These are phyloP conservation scores for Neolentinus lepideus DNA, from an alignment of 1,284 basidiomycete genomes.

Conservation along the genomic window DNA sequence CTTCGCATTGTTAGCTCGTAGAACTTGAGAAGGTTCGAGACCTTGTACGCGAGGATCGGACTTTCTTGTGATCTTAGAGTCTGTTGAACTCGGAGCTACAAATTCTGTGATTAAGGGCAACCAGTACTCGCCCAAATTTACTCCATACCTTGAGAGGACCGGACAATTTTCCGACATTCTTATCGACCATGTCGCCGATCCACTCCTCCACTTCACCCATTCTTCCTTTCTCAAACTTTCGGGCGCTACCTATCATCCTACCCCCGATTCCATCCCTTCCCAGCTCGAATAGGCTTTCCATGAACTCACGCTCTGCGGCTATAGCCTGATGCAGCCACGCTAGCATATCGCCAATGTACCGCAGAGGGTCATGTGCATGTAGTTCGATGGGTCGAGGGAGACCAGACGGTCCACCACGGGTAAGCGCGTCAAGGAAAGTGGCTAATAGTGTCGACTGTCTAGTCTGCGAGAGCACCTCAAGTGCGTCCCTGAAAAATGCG, in stretches of 20 bases:
- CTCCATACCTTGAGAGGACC: slow-evolving; percentile 71
- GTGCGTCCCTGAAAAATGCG: slow-evolving; percentile 54
- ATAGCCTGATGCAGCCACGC: slow-evolving; percentile 98
- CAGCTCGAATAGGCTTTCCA: slow-evolving; percentile 73
- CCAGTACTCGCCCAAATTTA: background rate
- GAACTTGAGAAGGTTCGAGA: slow-evolving; percentile 92
- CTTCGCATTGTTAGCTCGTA: slow-evolving; percentile 89
- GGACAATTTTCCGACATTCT: slow-evolving; percentile 78
- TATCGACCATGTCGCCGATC: slow-evolving; percentile 81
- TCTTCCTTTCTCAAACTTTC: slow-evolving; percentile 35
- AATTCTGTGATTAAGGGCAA: no score
- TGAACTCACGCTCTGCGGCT: slow-evolving; percentile 89
- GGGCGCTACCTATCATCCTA: slow-evolving; percentile 73
- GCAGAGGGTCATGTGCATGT: slow-evolving; percentile 93
- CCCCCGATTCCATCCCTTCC: background rate
- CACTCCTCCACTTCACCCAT: slow-evolving; percentile 66
- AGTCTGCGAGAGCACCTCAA: slow-evolving; percentile 73
- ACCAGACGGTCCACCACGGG: slow-evolving; percentile 83
- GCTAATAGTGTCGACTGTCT: slow-evolving; percentile 76
- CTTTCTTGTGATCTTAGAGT: slow-evolving; percentile 92
- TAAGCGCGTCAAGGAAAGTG: slow-evolving; percentile 83
- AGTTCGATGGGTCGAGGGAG: slow-evolving; percentile 92
- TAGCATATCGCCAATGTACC: slow-evolving; percentile 97
- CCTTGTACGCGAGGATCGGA: slow-evolving; percentile 84
- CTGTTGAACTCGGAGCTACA: slow-evolving; percentile 80